Evolutionary conservation across 2,329 filamentous ascomycete genomes (phyloP).

Genomic region (Periconia digitata): DNA sequence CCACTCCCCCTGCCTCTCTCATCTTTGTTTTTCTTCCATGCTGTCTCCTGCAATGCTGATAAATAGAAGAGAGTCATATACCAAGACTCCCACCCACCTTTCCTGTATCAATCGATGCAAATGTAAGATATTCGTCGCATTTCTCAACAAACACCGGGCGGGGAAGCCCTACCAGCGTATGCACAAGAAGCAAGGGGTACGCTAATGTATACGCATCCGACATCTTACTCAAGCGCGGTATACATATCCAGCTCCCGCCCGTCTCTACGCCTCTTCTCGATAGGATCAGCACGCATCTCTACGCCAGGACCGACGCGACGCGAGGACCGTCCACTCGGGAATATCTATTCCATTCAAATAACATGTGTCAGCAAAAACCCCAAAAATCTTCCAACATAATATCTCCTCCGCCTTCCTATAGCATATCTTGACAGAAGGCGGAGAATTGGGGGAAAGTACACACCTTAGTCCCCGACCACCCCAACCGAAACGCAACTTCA

Average conservation of each 20-base stretch:
- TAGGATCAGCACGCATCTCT: constrained; percentile 71
- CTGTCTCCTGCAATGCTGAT: no score
- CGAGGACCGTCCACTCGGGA: constrained; percentile 57
- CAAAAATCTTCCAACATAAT: neutral
- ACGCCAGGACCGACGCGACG: constrained; percentile 79
- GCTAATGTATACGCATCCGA: no score
- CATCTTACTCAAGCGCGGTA: constrained; percentile 69
- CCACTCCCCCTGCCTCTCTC: no score
- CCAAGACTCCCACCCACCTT: no score
- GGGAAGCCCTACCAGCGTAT: no score
- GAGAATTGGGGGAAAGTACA: constrained; percentile 24
- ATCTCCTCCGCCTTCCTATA: neutral
- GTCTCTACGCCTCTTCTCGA: constrained; percentile 55
- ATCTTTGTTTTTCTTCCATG: no score
- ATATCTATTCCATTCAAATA: constrained; percentile 48
- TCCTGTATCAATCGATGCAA: no score
- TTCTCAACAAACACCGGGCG: no score
- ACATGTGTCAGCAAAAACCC: neutral
- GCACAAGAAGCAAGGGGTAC: no score
- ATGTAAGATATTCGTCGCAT: no score
- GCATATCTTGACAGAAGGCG: neutral
- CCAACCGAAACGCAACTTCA: constrained; percentile 87
- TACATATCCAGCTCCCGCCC: constrained; percentile 64
- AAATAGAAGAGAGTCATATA: no score
- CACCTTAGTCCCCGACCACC: constrained; percentile 95